Percentiles rank a stretch among this genome's conserved stretches.
Evolutionary conservation across 441 rosid species (phyloP).

Genomic region (Euphorbia celastroides): DNA sequence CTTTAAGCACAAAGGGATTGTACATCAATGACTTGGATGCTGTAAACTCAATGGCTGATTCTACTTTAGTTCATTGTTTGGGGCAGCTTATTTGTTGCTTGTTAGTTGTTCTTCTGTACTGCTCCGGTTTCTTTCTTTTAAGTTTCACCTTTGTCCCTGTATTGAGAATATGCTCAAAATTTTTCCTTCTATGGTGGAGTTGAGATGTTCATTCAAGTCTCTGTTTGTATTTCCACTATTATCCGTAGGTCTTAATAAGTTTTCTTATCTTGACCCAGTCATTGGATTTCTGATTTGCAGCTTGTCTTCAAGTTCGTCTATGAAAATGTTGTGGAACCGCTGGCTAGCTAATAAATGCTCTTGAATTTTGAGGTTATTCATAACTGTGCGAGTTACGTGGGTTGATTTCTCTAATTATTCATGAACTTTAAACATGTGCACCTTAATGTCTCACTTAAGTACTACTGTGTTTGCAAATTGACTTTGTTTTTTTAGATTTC

Average conservation of each 20-base stretch:
- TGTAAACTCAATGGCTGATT: not conserved
- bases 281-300: not conserved
- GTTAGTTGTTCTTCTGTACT: slow-evolving; percentile 3
- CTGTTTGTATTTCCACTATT: not conserved
- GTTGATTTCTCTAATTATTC: not conserved
- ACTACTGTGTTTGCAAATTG: not conserved
- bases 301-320: not conserved
- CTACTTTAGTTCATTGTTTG: not conserved
- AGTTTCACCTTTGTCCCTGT: not conserved
- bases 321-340: not conserved
- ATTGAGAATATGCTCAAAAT: not conserved
- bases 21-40: not conserved
- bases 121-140: slow-evolving; percentile 5
- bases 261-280: not conserved
- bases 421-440: not conserved
- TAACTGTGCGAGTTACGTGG: not conserved
- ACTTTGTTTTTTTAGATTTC: not conserved
- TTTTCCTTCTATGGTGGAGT: not conserved
- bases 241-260: not conserved
- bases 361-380: slow-evolving; percentile 1
- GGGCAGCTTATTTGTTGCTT: slow-evolving; percentile 5
- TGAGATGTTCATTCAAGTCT: not conserved
- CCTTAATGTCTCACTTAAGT: not conserved
- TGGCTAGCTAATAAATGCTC: not conserved
- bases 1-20: not conserved